These are phyloP conservation scores for Coffea canephora DNA, from an alignment of 257 asterid genomes.

Conservation along the genomic window DNA sequence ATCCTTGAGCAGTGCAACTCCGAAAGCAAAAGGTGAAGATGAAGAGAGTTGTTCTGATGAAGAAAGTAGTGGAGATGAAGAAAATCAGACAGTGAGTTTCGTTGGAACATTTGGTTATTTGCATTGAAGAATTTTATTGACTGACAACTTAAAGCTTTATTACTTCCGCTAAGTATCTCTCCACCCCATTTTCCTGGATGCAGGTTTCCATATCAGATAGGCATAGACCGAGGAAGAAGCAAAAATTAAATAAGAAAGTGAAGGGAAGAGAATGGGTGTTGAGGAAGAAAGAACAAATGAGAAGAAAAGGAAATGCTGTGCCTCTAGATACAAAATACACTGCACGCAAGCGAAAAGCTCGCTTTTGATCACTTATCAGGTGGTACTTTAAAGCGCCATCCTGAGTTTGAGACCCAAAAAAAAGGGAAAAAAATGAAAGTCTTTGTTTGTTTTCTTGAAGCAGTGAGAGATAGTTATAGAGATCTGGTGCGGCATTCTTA, in stretches of 20 bases:
- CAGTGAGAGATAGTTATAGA: background rate
- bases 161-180: background rate
- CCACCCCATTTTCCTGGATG: conserved; percentile 8
- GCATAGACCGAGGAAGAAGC: conserved; percentile 76
- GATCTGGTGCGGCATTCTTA: background rate
- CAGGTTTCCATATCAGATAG: conserved; percentile 77
- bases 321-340: conserved; percentile 79
- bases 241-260: conserved; percentile 64
- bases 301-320: conserved; percentile 70
- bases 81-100: conserved; percentile 58
- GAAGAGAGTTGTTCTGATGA: conserved; percentile 74
- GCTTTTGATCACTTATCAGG: conserved; percentile 38
- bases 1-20: conserved; percentile 59
- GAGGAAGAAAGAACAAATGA: conserved; percentile 70
- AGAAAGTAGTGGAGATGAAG: conserved; percentile 71
- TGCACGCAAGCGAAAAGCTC: conserved; percentile 85
- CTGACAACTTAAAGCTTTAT: background rate
- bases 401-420: too few relatives aligned
- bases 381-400: background rate
- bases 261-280: conserved; percentile 85
- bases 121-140: background rate
- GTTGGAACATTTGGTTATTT: background rate
- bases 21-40: conserved; percentile 65
- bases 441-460: background rate
- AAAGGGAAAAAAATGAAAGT: background rate